Base-by-base conservation (phyloP, 805 yeast genomes). In the Tetrapisispora nanseiensis region DNA sequence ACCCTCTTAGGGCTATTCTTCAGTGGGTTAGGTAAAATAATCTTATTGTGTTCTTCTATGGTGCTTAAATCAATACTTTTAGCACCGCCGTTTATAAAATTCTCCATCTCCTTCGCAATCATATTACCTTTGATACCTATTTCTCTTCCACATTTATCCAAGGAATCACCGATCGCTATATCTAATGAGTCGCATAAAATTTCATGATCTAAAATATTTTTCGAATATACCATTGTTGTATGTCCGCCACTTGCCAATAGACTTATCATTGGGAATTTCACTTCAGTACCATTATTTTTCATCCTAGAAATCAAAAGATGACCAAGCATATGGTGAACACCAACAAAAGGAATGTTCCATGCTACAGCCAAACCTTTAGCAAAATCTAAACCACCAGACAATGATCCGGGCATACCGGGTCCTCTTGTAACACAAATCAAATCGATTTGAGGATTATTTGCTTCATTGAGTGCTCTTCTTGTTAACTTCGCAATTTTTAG, bases 251-350 rank as follows among this genome's bases (percentile, higher is more conserved):
- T 82, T 15, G 80, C 89, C 24, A 92, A 64, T 21, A 92, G 65
- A 51, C 89, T 83, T 13, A 86, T 51, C 49, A 83, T 86, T 2
- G 94, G 94, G 50, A 67, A 82, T 15, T 56, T 40, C 0, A 85
- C 84, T 1, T n/a, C 3, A 0, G 46, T 37, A 1, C 42, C 19
- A 0, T 74, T 77, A 38, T 66, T 67, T 39, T 62, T 54, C 57
- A 78, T 58, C 40, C 87, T 59, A 1, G 87, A 78, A 0, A 85
- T 69, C 23, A 92, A 60, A 5, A 92, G 65, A 64, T 92, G 98
- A 0, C 95, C 98, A 38, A 90, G 68, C 98, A 92, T 90, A 55
- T 92, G 98, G 59, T 92, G 95, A 0, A 90, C 95, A 0, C 97
- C 97, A 2, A 92, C 67, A 16, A 86, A 54, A 0, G 96, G 97